Base-by-base conservation (phyloP, 352 stramenopile species). In the Pythium periplocum region DNA sequence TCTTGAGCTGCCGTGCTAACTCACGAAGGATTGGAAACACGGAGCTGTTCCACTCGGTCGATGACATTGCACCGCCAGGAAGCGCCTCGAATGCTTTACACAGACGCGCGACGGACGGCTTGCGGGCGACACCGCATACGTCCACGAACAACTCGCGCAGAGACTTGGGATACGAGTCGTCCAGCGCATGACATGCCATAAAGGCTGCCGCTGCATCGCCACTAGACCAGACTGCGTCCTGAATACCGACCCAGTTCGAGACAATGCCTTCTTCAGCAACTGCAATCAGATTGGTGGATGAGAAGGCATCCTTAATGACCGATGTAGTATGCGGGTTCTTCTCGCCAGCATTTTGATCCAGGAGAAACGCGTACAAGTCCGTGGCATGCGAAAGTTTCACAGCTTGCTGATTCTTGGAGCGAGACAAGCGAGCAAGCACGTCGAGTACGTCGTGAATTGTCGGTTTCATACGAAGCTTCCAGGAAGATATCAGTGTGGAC, bases 141-240 rank as follows among this genome's bases (percentile, higher is more conserved):
- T 83, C 68, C 4, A 65, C 73, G 59, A 92, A 92, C 45, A 92
- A 92, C 5, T 59, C 48, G 6, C 68, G 67, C 3, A 90, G 61
- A 6, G 56, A 45, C 39, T 71, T 79, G 5, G 78, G 56, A 51
- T 90, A 92, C 6, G 76, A n/a, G 3, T 59, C 53, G 12, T 89
- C 72, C 33, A 92, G 53, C 34, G 67, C 34, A 8, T 39, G 46
- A 68, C 7, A 61, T 35, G 34, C 47, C 36, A 53, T 68, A 49
- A 53, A 83, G 74, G 2, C 47, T 37, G 57, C 35, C 1, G 48
- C n/a, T 2, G 47, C 32, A 26, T 45, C 45, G 30, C 47, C 59
- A 47, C 47, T 66, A 1, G 59, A 66, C 59, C 59, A 66, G 30
- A 66, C 59, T 2, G 54, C 53, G 26, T 30, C 17, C 9, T 36